Evolutionary conservation across 306 rosid genomes (phyloP).

Genomic region (Comarum palustre): DNA sequence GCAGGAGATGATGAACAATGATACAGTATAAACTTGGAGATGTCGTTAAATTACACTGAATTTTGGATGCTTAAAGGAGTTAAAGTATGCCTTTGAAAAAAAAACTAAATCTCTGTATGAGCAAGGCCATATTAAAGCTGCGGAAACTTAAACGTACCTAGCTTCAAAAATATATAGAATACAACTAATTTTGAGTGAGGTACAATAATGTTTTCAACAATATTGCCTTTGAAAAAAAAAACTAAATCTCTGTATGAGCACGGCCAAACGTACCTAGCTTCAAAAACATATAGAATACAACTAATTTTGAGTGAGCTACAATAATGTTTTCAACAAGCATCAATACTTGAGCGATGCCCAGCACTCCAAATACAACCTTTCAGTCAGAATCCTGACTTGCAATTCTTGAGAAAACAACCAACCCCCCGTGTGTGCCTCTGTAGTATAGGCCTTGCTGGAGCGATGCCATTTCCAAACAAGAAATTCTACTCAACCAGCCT

Average conservation of each 20-base stretch:
- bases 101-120: no score
- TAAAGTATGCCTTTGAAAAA: no score
- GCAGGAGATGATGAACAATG: no score
- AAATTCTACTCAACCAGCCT: not conserved
- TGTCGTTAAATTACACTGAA: no score
- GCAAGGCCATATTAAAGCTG: not conserved
- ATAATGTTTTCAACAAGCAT: slow-evolving; percentile 5
- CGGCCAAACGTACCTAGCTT: not conserved
- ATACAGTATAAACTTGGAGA: no score
- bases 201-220: no score
- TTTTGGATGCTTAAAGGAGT: no score
- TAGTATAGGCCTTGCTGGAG: not conserved
- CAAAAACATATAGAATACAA: not conserved
- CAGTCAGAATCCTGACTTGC: not conserved
- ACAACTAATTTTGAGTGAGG: not conserved
- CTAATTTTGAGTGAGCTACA: not conserved
- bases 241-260: not conserved
- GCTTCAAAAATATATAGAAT: not conserved
- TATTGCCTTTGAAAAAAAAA: no score
- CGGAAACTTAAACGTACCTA: not conserved
- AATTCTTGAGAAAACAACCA: not conserved
- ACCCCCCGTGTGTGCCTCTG: no score
- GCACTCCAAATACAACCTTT: not conserved
- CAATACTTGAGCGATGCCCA: not conserved
- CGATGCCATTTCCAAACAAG: not conserved